Percentiles rank a stretch among this genome's conserved stretches.
Evolutionary conservation across 2,329 filamentous ascomycete genomes (phyloP).

Genomic region (Aaosphaeria pasadenensis): DNA sequence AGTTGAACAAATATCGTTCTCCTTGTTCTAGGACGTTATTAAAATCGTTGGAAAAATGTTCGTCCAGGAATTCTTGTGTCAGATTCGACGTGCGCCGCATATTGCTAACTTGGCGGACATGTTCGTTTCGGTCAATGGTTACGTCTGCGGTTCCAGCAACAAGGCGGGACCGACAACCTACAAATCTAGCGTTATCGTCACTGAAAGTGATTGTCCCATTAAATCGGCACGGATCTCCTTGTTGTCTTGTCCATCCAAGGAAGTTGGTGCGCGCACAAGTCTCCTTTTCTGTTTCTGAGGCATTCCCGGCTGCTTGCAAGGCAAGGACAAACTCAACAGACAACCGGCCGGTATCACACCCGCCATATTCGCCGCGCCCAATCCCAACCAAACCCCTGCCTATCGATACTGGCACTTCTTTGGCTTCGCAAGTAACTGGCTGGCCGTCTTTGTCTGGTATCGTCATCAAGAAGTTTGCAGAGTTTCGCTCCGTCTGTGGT

Average conservation of each 20-base stretch:
- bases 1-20: slow-evolving; percentile 17
- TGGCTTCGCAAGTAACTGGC: background rate
- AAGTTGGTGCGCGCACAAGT: slow-evolving; percentile 19
- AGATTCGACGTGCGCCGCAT: background rate
- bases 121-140: slow-evolving; percentile 29
- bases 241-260: slow-evolving; percentile 25
- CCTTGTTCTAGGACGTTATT: slow-evolving; percentile 22
- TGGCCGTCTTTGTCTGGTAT: background rate
- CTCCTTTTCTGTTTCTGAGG: slow-evolving; percentile 13
- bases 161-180: slow-evolving; percentile 38
- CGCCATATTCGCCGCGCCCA: too few species aligned
- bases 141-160: slow-evolving; percentile 32
- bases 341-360: slow-evolving; percentile 2
- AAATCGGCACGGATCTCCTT: slow-evolving; percentile 9
- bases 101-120: slow-evolving; percentile 12
- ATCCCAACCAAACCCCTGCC: too few species aligned
- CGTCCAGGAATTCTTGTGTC: background rate
- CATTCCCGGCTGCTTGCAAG: slow-evolving; percentile 9
- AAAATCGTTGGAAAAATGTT: slow-evolving; percentile 20
- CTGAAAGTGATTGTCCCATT: background rate
- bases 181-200: slow-evolving; percentile 19
- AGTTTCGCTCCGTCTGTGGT: background rate
- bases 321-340: slow-evolving; percentile 9
- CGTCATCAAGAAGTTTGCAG: background rate
- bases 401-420: background rate